Evolutionary conservation across 1,284 basidiomycete genomes (phyloP).

Genomic region (Papiliotrema laurentii): DNA sequence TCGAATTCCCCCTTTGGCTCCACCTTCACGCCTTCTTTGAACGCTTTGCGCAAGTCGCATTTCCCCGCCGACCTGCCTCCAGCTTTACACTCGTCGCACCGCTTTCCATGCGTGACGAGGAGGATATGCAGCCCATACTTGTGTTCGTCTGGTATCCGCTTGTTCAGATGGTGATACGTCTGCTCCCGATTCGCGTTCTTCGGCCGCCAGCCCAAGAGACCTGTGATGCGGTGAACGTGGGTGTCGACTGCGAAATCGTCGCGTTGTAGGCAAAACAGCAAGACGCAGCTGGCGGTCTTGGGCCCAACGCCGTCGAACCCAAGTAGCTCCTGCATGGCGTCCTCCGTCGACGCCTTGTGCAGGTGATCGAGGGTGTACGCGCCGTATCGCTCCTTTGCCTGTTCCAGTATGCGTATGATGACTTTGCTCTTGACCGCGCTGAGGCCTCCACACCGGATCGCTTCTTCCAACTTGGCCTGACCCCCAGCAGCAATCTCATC

Average conservation of each 20-base stretch:
- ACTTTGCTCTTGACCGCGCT: constrained; percentile 67
- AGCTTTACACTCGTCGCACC: constrained; percentile 31
- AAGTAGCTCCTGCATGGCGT: constrained; percentile 66
- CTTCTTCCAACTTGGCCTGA: constrained; percentile 55
- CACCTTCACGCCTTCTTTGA: constrained; percentile 7
- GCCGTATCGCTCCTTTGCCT: constrained; percentile 55
- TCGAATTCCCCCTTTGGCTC: not conserved
- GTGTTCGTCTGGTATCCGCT: constrained; percentile 58
- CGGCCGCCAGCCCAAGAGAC: constrained; percentile 66
- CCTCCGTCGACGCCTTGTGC: constrained; percentile 53
- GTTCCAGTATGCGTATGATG: constrained; percentile 58
- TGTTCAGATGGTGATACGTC: constrained; percentile 66
- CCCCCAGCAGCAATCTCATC: constrained; percentile 57
- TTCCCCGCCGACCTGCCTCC: constrained; percentile 15
- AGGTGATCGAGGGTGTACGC: constrained; percentile 45
- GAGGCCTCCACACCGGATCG: constrained; percentile 65
- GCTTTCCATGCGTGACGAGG: constrained; percentile 59
- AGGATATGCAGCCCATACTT: constrained; percentile 70
- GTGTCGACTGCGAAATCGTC: constrained; percentile 75
- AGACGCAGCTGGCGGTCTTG: constrained; percentile 72
- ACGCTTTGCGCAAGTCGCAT: constrained; percentile 20
- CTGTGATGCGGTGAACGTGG: constrained; percentile 60
- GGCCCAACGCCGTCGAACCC: constrained; percentile 67
- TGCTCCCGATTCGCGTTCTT: constrained; percentile 59
- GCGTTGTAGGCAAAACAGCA: constrained; percentile 69